phyloP scores from a whole-genome alignment of 2,329 filamentous ascomycete species.

The Microdochium nivale region DNA sequence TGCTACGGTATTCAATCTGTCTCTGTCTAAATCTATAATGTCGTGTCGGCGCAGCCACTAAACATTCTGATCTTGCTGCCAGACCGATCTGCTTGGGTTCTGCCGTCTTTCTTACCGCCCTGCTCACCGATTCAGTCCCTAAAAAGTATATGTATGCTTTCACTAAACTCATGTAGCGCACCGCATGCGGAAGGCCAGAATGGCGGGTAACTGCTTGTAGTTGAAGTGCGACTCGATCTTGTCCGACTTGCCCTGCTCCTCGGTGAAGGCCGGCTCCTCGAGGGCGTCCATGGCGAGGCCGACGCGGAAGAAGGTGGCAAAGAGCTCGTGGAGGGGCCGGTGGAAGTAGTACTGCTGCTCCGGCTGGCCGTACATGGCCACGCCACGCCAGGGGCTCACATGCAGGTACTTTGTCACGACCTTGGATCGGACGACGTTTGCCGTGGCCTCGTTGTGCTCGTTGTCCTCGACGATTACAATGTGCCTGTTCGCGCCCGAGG shows the following conservation, averaged over 20 bases:
- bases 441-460: constrained; percentile 20
- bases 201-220: constrained; percentile 26
- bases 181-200: constrained; percentile 22
- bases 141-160: too few relatives aligned
- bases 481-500: constrained; percentile 27
- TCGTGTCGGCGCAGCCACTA: too few relatives aligned
- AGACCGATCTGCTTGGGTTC: too few relatives aligned
- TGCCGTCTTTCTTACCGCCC: too few relatives aligned
- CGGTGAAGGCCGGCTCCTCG: constrained; percentile 35
- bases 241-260: constrained; percentile 18
- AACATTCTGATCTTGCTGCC: too few relatives aligned
- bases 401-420: constrained; percentile 31
- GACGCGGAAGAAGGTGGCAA: constrained; percentile 30
- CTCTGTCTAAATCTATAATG: too few relatives aligned
- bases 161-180: too few relatives aligned
- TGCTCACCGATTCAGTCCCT: too few relatives aligned
- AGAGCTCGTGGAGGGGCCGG: constrained; percentile 33
- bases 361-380: constrained; percentile 24
- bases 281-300: constrained; percentile 34
- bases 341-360: constrained; percentile 31
- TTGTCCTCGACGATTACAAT: constrained; percentile 27
- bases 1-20: not conserved
- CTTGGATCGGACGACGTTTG: constrained; percentile 24
- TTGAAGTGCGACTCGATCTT: constrained; percentile 26
- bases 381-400: constrained; percentile 27